Evolutionary conservation across 2,329 filamentous ascomycete genomes (phyloP).

Genomic region (Camillea tinctor): DNA sequence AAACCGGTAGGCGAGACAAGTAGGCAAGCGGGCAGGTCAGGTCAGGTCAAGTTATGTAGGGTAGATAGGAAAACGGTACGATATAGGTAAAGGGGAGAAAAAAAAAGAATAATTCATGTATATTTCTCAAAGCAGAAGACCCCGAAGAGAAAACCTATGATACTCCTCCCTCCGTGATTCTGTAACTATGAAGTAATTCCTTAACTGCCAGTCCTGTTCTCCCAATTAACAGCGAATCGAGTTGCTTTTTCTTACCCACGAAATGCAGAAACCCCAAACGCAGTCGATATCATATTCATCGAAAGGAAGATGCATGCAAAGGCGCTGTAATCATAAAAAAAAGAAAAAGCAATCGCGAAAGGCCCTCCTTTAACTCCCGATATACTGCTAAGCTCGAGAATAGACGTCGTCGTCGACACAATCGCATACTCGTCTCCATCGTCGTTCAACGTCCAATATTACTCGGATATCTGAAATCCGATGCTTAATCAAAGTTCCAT

Average conservation of each 20-base stretch:
- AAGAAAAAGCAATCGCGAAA: slow-evolving; percentile 2
- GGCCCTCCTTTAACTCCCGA: slow-evolving; percentile 2
- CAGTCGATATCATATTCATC: not conserved
- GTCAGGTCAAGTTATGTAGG: too few relatives aligned
- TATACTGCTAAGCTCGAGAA: not conserved
- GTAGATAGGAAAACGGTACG: not conserved
- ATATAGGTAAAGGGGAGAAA: not conserved
- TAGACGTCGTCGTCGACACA: not conserved
- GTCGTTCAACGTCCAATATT: not conserved
- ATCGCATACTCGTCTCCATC: not conserved
- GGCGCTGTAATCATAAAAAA: slow-evolving; percentile 1
- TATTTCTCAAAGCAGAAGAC: not conserved
- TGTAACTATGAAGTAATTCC: not conserved
- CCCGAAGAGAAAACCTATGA: not conserved
- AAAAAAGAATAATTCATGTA: not conserved
- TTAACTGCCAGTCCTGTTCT: not conserved
- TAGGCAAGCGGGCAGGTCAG: not conserved
- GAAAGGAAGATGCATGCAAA: not conserved
- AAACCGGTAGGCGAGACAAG: too few relatives aligned
- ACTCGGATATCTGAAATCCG: too few relatives aligned
- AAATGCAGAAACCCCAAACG: slow-evolving; percentile 3
- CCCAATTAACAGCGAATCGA: not conserved
- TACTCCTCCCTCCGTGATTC: not conserved
- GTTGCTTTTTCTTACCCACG: not conserved
- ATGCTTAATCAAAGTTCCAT: slow-evolving; percentile 70